Base-by-base conservation (phyloP, 176 grass and related monocot genomes). In the Bothriochloa decipiens region DNA sequence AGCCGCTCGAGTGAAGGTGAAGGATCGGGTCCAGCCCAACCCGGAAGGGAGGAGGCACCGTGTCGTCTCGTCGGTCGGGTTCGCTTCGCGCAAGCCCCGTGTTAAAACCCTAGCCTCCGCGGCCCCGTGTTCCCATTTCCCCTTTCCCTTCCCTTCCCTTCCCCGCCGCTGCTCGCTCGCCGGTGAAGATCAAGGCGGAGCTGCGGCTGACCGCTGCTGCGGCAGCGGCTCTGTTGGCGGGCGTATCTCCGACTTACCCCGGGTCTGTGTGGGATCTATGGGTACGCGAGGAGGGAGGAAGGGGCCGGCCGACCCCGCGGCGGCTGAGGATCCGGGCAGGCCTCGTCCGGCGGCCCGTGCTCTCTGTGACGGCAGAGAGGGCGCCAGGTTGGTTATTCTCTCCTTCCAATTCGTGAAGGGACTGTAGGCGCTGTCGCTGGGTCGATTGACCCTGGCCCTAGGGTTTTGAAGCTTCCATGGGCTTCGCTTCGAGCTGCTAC, bases 31-130 rank as follows among this genome's bases (percentile, higher is more conserved):
- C 55, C 18, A 25, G 9, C 6, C 23, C 15, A 28, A 27, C 22
- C 69, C 22, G 57, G 22, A 58, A 18, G 20, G 41, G 11, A 43
- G 37, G 66, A 43, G 37, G 66, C 66, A 18, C 65, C 13, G 22
- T 43, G 20, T 23, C 69, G 12, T 50, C 25, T 72, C 35, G 35
- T 70, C 23, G 16, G 80, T 60, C 25, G 5, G 52, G 58, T 37
- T 37, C 33, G 43, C 8, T 39, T 49, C 20, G 47, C 39, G 26
- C 63, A n/a, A 29, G 35, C 33, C 33, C 60, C 67, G 53, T 26
- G 17, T 77, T 85, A 70, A 81, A 86, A 81, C 85, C 69, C 85
- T 86, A 75, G 33, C 77, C 32, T 27, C 58, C 68, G 5, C 60
- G 0, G 0, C 4, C 12, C 12, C 60, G 43, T 4, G 8, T 10